Evolutionary conservation across 2,329 filamentous ascomycete genomes (phyloP).

Genomic region (Pseudogymnoascus sp.): DNA sequence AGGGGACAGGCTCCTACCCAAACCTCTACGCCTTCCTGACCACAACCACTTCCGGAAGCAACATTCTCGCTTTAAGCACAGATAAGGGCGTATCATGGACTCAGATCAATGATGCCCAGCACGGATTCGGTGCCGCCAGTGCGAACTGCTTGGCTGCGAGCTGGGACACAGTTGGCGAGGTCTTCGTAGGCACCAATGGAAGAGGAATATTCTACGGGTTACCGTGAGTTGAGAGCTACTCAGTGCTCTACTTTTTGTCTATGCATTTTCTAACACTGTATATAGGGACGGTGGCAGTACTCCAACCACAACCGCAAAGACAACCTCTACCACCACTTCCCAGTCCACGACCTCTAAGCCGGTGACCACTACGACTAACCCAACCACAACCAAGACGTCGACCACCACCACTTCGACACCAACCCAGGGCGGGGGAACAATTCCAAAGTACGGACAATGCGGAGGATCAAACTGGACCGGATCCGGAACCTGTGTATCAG

Average conservation of each 20-base stretch:
- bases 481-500: background rate
- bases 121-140: slow-evolving; percentile 23
- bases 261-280: background rate
- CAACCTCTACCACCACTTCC: slow-evolving; percentile 11
- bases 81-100: slow-evolving; percentile 24
- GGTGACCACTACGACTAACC: slow-evolving; percentile 3
- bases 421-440: background rate
- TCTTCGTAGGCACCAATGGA: slow-evolving; percentile 29
- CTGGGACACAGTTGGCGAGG: slow-evolving; percentile 23
- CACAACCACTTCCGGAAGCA: slow-evolving; percentile 16
- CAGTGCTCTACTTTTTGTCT: background rate
- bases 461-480: background rate
- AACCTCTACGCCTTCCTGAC: slow-evolving; percentile 25
- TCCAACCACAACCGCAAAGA: slow-evolving; percentile 19
- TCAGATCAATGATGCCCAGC: slow-evolving; percentile 21
- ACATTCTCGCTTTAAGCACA: slow-evolving; percentile 21
- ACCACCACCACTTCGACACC: background rate
- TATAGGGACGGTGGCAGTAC: slow-evolving; percentile 16
- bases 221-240: slow-evolving; percentile 10
- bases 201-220: slow-evolving; percentile 28
- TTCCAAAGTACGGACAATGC: slow-evolving; percentile 10
- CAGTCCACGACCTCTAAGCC: slow-evolving; percentile 9
- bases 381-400: slow-evolving; percentile 3
- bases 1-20: slow-evolving; percentile 17
- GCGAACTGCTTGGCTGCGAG: slow-evolving; percentile 25